phyloP scores from a whole-genome alignment of 1,284 basidiomycete species.

The Cutaneotrichosporon sp. region DNA sequence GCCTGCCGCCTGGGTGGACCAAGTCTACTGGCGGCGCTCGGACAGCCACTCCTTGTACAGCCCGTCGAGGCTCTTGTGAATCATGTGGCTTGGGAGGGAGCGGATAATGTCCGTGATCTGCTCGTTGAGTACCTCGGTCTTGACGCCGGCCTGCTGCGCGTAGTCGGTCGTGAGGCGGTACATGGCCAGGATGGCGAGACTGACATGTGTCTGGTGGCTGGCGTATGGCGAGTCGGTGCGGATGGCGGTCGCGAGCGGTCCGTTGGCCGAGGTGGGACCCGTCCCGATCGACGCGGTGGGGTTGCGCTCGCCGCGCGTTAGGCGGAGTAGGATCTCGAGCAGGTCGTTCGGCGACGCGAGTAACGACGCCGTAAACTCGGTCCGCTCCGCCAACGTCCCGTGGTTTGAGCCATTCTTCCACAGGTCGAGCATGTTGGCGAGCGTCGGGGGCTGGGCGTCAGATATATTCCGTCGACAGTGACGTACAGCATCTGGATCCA shows the following conservation, averaged over 20 bases:
- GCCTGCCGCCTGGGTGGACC: too few relatives aligned
- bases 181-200: conserved; percentile 81
- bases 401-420: conserved; percentile 78
- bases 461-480: too few relatives aligned
- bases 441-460: conserved; percentile 69
- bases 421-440: conserved; percentile 76
- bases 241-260: conserved; percentile 55
- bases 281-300: conserved; percentile 59
- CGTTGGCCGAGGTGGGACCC: conserved; percentile 48
- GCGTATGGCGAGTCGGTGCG: conserved; percentile 69
- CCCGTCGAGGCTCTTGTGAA: conserved; percentile 82
- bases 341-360: conserved; percentile 73
- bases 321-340: conserved; percentile 80
- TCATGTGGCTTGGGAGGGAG: conserved; percentile 72
- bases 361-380: conserved; percentile 79
- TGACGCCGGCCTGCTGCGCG: conserved; percentile 64
- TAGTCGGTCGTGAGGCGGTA: conserved; percentile 77
- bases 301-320: conserved; percentile 79
- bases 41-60: conserved; percentile 76
- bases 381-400: conserved; percentile 68
- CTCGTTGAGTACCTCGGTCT: conserved; percentile 65
- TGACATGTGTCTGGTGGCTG: conserved; percentile 84
- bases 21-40: conserved; percentile 8
- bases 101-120: conserved; percentile 82
- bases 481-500: conserved; percentile 95